Conservation (phyloP, 257 asterid species). For the Solanum medicagineum region DNA sequence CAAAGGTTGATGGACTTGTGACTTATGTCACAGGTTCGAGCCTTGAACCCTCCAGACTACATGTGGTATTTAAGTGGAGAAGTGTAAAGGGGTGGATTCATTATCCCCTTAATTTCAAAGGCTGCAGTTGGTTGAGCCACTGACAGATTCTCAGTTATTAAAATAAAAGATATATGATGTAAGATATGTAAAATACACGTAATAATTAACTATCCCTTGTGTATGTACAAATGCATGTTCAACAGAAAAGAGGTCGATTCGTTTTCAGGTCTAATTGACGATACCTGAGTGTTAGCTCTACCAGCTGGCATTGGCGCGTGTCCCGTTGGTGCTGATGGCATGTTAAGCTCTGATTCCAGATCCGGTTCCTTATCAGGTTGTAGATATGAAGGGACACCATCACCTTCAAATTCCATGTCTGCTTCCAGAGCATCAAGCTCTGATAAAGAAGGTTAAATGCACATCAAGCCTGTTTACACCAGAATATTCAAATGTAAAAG, state of each 20-base stretch:
- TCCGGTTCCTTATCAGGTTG: constrained; percentile 74
- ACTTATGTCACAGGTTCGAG: not conserved
- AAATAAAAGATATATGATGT: not conserved
- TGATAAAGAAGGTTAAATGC: constrained; percentile 8
- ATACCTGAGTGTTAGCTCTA: constrained; percentile 56
- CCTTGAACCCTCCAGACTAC: not conserved
- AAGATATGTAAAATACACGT: not conserved
- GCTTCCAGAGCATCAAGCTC: constrained; percentile 99
- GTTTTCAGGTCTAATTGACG: not conserved
- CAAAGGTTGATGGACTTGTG: not conserved
- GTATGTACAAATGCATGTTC: not conserved
- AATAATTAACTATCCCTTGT: not conserved
- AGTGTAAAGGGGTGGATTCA: not conserved
- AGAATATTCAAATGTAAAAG: not conserved
- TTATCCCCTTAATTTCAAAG: not conserved
- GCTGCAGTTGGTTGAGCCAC: not conserved
- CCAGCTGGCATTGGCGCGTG: constrained; percentile 35
- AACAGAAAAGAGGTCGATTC: not conserved
- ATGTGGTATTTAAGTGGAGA: not conserved
- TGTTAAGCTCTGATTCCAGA: constrained; percentile 68
- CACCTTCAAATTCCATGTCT: constrained; percentile 68
- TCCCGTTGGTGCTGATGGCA: constrained; percentile 89
- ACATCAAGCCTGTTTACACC: not conserved
- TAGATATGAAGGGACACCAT: constrained; percentile 86
- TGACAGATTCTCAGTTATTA: not conserved